phyloP scores from a whole-genome alignment of 164 flowering plant species.

The Stephania japonica region DNA sequence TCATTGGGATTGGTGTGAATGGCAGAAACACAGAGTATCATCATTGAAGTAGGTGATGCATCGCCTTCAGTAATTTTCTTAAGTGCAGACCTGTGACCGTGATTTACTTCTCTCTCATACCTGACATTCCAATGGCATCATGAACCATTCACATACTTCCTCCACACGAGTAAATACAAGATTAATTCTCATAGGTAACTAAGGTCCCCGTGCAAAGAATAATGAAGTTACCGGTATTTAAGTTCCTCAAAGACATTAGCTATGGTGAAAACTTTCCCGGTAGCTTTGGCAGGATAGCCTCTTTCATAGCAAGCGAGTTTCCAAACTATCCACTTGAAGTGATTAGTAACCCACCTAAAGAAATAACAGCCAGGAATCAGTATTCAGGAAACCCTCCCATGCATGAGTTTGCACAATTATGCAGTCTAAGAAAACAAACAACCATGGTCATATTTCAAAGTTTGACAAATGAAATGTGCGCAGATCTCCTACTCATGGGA shows the following conservation, averaged over 20 bases:
- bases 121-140: constrained; percentile 30
- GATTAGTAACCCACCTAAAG: constrained; percentile 90
- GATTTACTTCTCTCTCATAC: constrained; percentile 94
- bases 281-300: constrained; percentile 44
- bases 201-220: constrained; percentile 3
- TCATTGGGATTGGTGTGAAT: constrained; percentile 25
- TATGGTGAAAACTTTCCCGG: constrained; percentile 53
- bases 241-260: constrained; percentile 87
- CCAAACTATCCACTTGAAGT: constrained; percentile 98
- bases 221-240: constrained; percentile 59
- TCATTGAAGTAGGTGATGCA: constrained; percentile 63
- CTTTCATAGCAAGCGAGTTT: constrained; percentile 91
- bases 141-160: constrained; percentile 1
- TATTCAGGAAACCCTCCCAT: not conserved
- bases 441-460: not conserved
- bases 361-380: not conserved
- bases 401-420: not conserved
- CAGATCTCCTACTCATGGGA: not conserved
- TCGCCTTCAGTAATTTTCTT: constrained; percentile 88
- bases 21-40: constrained; percentile 79
- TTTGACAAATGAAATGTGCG: not conserved
- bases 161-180: not conserved
- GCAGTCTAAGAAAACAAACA: not conserved
- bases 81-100: constrained; percentile 84
- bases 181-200: not conserved